Evolutionary conservation across 192 early-diverging fungal genomes (phyloP).

Genomic region (Coemansia sp.): DNA sequence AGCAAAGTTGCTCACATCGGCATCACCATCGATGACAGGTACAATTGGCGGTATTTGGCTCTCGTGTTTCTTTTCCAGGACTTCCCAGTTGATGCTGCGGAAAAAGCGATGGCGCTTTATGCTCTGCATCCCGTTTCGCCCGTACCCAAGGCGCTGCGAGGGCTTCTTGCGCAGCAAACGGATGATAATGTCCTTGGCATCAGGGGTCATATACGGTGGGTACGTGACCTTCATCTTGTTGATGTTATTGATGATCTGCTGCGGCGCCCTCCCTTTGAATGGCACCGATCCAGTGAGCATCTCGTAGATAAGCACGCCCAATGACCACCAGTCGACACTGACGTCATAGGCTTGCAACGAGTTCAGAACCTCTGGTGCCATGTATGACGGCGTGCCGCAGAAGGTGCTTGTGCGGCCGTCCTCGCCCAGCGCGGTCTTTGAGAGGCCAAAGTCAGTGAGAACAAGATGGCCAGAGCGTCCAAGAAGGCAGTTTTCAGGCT

Average conservation of each 20-base stretch:
- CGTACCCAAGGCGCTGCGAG: constrained; percentile 60
- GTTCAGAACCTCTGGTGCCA: constrained; percentile 81
- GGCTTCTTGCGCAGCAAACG: constrained; percentile 69
- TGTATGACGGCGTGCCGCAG: constrained; percentile 87
- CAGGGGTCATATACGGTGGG: constrained; percentile 79
- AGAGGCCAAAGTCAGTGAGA: constrained; percentile 94
- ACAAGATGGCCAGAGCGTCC: constrained; percentile 77
- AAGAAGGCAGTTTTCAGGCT: constrained; percentile 76
- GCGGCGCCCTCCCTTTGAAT: constrained; percentile 78
- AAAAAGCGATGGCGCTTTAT: constrained; percentile 71
- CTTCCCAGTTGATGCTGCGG: constrained; percentile 73
- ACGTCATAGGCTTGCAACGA: constrained; percentile 61
- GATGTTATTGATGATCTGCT: constrained; percentile 85
- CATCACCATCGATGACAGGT: constrained; percentile 60
- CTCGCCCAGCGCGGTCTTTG: constrained; percentile 63
- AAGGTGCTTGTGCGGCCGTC: constrained; percentile 74
- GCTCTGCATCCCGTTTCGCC: constrained; percentile 28
- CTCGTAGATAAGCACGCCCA: constrained; percentile 88
- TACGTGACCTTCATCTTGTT: constrained; percentile 78
- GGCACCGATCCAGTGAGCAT: constrained; percentile 87
- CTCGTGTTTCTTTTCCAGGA: constrained; percentile 52
- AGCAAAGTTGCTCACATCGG: constrained; percentile 82
- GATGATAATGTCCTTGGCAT: constrained; percentile 76
- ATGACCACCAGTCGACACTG: constrained; percentile 89
- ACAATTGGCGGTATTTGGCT: constrained; percentile 68